A percentile compares a stretch with the other conserved stretches of the same genome.
Evolutionary conservation across 148 eudicot genomes (phyloP).

Genomic region (Vaccinium vitisidaea): DNA sequence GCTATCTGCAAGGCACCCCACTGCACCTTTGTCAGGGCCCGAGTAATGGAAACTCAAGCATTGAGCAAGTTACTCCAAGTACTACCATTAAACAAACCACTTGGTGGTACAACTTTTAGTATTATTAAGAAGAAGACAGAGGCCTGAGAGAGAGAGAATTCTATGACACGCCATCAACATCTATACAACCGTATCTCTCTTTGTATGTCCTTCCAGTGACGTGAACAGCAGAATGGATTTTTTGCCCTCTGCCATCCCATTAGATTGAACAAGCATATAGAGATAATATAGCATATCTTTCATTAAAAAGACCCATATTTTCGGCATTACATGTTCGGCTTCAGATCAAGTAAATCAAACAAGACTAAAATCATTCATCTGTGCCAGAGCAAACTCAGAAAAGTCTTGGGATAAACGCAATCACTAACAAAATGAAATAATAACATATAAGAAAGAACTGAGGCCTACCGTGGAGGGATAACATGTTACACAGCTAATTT

Average conservation of each 20-base stretch:
- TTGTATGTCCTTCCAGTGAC: not conserved
- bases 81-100: not conserved
- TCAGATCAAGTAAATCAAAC: not conserved
- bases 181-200: not conserved
- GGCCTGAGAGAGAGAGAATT: not conserved
- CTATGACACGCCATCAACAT: not conserved
- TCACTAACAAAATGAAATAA: not conserved
- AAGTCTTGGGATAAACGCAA: not conserved
- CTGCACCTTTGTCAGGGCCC: not conserved
- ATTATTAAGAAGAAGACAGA: not conserved
- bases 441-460: not conserved
- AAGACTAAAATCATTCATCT: not conserved
- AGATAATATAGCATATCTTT: not conserved
- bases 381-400: not conserved
- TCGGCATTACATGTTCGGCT: not conserved
- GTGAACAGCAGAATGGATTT: not conserved
- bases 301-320: not conserved
- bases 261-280: not conserved
- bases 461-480: conserved; percentile 78
- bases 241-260: not conserved
- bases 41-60: not conserved
- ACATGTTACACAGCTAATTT: conserved; percentile 77
- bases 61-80: not conserved
- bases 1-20: not conserved
- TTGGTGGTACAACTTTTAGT: not conserved